These are phyloP conservation scores for Endoconidiophora laricicola DNA, from an alignment of 2,329 filamentous ascomycete species.

Conservation along the genomic window DNA sequence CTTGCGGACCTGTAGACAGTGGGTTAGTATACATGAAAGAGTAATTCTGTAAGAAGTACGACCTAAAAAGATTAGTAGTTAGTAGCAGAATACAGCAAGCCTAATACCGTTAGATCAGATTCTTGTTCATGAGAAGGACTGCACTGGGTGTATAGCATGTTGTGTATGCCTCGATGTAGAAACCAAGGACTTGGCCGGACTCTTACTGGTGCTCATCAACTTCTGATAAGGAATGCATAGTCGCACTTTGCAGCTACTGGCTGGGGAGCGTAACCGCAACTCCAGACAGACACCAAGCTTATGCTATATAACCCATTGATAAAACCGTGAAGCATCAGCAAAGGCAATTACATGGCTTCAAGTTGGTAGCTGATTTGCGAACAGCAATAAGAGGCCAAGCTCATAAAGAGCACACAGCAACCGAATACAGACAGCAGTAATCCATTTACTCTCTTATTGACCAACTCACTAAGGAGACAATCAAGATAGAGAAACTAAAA, in stretches of 20 bases:
- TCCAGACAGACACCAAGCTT: too few relatives aligned
- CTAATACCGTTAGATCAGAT: conserved; percentile 9
- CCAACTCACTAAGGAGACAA: neutral
- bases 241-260: conserved; percentile 11
- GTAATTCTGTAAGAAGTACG: neutral
- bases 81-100: conserved; percentile 16
- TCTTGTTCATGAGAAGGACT: neutral
- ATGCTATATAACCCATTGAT: too few relatives aligned
- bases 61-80: conserved; percentile 16
- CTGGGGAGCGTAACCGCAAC: conserved; percentile 2
- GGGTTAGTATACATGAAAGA: conserved; percentile 8
- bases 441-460: neutral
- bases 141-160: conserved; percentile 5
- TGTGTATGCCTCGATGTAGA: neutral
- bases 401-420: conserved; percentile 9
- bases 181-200: neutral
- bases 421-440: conserved; percentile 4
- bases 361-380: neutral
- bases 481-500: conserved; percentile 1
- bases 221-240: neutral
- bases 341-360: too few relatives aligned
- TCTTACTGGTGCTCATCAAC: neutral
- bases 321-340: too few relatives aligned
- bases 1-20: conserved; percentile 67
- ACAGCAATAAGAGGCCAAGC: conserved; percentile 11